Evolutionary conservation across 495 filamentous ascomycete genomes (phyloP), one percentile per base, ranked within the genome.

Genomic region (Hypoxylon fragiforme): DNA sequence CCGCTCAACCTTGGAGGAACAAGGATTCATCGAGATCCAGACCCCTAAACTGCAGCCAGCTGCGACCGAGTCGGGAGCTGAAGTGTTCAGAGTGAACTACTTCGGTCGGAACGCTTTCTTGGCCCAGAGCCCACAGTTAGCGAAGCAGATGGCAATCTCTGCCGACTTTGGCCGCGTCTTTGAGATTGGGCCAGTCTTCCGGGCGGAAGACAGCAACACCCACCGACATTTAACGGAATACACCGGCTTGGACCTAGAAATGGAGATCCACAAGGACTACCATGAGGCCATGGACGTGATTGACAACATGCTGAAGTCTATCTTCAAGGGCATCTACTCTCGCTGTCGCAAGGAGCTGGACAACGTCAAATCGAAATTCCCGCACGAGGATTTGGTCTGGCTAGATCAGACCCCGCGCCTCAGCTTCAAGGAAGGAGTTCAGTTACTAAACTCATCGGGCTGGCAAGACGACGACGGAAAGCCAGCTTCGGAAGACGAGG

Each of bases 141-240:
- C 89, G 67, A 97, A 97, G 77, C 92, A 97, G 68, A 90, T 96
- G 87, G 82, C 85, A 65, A 91, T 97, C 45, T 91, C 91, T 13
- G 87, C 91, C 62, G 92, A 96, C 62, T 90, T 96, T 76, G 84
- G 88, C 47, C 86, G 82, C 34, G 92, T 97, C 6, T 96, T 90
- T 64, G 92, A 96, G 66, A 85, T 96, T 59, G 92, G 90, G 4
- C 86, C 92, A 4, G 92, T 97, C n/a, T 97, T 97, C 83, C 83
- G 92, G 66, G 92, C 92, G 2, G 92, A 97, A 73, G 91, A 97
- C 71, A 95, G 89, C 69, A 96, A 97, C 66, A 97, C 92, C 0
- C 92, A 95, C 65, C 85, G 92, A 26, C 92, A 97, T 74, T 80
- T 97, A 75, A 97, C 92, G 15, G 92, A 97, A 77, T 97, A 94